phyloP scores from a whole-genome alignment of 257 asterid species.

The Solanum arcanum region DNA sequence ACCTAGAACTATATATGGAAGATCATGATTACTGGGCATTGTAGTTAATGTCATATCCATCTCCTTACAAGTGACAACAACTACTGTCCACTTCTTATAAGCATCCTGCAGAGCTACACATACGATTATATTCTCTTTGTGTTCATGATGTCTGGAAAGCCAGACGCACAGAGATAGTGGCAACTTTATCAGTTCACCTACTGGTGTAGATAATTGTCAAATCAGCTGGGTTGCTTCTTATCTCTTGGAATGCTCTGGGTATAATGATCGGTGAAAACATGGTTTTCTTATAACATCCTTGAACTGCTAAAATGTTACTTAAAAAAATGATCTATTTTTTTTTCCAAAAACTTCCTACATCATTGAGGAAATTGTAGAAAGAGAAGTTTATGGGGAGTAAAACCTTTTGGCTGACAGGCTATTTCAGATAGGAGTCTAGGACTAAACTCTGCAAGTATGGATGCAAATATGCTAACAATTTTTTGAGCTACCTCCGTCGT shows the following conservation, averaged over 20 bases:
- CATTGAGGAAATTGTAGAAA: not conserved
- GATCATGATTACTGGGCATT: not conserved
- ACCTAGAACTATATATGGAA: not conserved
- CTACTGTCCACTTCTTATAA: not conserved
- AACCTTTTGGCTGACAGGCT: not conserved
- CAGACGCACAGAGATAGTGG: not conserved
- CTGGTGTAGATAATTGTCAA: not conserved
- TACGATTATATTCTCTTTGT: not conserved
- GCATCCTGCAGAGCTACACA: not conserved
- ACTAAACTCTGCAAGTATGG: not conserved
- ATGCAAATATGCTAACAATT: not conserved
- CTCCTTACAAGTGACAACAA: not conserved
- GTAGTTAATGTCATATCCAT: not conserved
- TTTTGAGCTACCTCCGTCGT: not conserved
- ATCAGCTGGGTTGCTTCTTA: not conserved
- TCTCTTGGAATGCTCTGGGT: not conserved
- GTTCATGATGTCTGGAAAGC: not conserved
- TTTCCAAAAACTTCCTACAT: not conserved
- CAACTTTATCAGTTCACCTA: not conserved
- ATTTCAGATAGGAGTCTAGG: not conserved
- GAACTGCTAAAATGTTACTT: not conserved
- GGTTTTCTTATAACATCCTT: not conserved
- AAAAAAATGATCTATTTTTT: not conserved
- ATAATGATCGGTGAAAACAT: not conserved
- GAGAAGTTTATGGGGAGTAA: not conserved